These are phyloP conservation scores for Tinospora cordifolia DNA, from an alignment of 164 flowering plant genomes.

Conservation along the genomic window DNA sequence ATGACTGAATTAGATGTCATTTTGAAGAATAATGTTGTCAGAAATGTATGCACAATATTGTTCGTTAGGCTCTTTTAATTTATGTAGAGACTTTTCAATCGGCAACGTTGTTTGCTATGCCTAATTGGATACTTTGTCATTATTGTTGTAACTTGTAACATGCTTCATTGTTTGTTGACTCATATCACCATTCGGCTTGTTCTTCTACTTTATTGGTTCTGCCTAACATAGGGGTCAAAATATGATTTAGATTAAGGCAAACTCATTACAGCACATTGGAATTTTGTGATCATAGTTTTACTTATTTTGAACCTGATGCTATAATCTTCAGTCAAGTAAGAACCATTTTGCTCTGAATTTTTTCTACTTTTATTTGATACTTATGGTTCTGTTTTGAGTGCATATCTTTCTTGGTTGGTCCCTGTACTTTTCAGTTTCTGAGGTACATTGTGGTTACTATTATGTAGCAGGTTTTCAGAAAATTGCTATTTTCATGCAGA, in stretches of 20 bases:
- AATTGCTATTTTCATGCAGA: slow-evolving; percentile 99
- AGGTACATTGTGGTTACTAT: slow-evolving; percentile 74
- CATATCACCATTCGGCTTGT: background rate
- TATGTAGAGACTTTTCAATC: background rate
- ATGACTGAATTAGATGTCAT: background rate
- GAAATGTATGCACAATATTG: no score
- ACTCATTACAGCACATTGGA: background rate
- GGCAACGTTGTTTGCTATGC: background rate
- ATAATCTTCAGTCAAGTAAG: background rate
- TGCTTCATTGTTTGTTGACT: background rate
- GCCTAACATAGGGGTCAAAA: background rate
- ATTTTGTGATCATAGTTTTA: background rate
- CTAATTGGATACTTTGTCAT: background rate
- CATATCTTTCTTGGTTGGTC: slow-evolving; percentile 16
- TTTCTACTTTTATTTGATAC: background rate
- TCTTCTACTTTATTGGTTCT: background rate
- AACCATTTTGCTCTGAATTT: background rate
- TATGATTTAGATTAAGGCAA: background rate
- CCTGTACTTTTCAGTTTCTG: slow-evolving; percentile 39
- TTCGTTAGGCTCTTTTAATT: background rate
- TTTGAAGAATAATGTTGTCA: background rate
- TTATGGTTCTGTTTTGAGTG: slow-evolving; percentile 14
- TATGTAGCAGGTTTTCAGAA: slow-evolving; percentile 99
- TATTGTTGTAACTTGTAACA: background rate
- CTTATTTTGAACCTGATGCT: background rate